Evolutionary conservation across 2,329 filamentous ascomycete genomes (phyloP).

Genomic region (Purpureocillium lavendulum): DNA sequence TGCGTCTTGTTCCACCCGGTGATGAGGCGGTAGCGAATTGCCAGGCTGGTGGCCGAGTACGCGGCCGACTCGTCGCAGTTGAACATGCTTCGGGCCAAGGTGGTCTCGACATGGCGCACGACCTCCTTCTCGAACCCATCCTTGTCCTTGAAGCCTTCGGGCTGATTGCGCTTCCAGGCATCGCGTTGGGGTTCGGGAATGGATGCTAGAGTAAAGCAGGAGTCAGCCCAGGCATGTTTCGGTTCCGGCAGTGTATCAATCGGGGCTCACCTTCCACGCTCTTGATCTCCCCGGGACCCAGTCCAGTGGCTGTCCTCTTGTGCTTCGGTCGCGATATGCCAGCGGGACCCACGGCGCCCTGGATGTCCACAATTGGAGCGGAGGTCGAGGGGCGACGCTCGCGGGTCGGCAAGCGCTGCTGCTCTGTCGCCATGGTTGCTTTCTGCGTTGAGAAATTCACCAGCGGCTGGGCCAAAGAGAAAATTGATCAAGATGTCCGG

Average conservation of each 20-base stretch:
- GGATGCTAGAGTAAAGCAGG: constrained; percentile 43
- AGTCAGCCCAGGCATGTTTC: no score
- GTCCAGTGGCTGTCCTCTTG: constrained; percentile 92
- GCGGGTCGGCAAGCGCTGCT: constrained; percentile 40
- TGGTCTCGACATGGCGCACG: constrained; percentile 93
- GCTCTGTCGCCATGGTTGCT: constrained; percentile 24
- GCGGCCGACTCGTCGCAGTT: constrained; percentile 95
- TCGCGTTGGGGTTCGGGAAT: constrained; percentile 85
- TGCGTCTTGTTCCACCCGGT: constrained; percentile 98
- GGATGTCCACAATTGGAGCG: constrained; percentile 77
- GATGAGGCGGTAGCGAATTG: constrained; percentile 86
- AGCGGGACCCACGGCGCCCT: constrained; percentile 76
- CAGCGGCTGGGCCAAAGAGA: no score
- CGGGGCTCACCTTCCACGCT: constrained; percentile 72
- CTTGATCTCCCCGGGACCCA: constrained; percentile 87
- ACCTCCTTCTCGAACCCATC: constrained; percentile 83
- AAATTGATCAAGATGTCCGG: no score
- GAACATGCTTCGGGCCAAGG: constrained; percentile 89
- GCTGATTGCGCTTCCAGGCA: constrained; percentile 61
- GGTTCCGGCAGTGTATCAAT: no score
- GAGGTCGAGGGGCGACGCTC: constrained; percentile 76
- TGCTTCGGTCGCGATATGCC: constrained; percentile 88
- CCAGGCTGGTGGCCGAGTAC: constrained; percentile 83
- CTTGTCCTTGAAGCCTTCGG: constrained; percentile 63
- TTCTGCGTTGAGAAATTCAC: no score